Evolutionary conservation across 176 grass and related monocot species (phyloP), one percentile per base, ranked within the genome.

Genomic region (Cymbopogon citratus): DNA sequence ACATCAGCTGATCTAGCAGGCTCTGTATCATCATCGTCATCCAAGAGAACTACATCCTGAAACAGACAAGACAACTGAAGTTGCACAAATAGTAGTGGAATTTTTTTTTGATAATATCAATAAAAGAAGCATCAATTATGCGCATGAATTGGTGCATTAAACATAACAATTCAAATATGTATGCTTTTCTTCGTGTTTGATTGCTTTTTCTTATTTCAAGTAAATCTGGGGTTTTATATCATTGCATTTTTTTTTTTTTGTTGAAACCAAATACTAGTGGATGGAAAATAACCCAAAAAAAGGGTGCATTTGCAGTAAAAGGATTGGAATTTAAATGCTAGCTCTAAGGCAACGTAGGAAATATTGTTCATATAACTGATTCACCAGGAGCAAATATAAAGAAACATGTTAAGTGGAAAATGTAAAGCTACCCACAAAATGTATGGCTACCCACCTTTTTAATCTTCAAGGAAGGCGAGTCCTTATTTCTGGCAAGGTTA

Each of bases 41-140:
- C 90, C 86, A 92, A 83, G 66, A 83, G 54, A 92, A 92, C 75
- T 39, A 92, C 79, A 71, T 92, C 54, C 83, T 86, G 71, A 83
- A 71, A 78, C 48, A 36, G 26, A 24, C 16, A 75, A 27, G 9
- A 44, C 18, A 81, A 18, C 40, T 69, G 28, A 40, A 84, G 24
- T 70, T 52, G 39, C 41, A 83, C 23, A 40, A 46, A 8, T 28
- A 46, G 60, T 10, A 66, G n/a, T 25, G 71, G 71, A 60, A 49
- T 34, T 29, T 8, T 75, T 16, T 61, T 69, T 19, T 69, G 13
- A 62, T 23, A 34, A 59, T 66, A 80, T 62, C 7, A 35, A 46
- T 65, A 49, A 26, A 33, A 63, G 79, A 49, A 13, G 0, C 25
- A n/a, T n/a, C n/a, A n/a, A n/a, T n/a, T n/a, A n/a, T n/a, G n/a